Conservation (phyloP, 495 filamentous ascomycete species). For the Amorphotheca resinae region DNA sequence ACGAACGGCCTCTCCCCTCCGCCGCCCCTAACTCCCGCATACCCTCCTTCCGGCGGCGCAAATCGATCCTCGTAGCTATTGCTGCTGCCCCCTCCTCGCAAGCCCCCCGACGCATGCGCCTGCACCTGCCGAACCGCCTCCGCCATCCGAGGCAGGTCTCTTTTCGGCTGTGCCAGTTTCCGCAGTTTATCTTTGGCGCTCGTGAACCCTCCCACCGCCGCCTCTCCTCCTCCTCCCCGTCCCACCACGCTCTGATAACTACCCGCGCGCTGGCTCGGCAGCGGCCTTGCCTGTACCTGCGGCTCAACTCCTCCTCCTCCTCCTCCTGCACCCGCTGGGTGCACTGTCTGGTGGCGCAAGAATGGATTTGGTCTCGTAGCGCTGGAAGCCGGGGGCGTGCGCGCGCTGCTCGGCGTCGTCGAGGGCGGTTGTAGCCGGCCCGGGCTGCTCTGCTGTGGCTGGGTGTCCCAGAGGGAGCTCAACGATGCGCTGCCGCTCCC, state of each 20-base stretch:
- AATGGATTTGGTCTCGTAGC: conserved; percentile 16
- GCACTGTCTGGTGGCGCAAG: too few relatives aligned
- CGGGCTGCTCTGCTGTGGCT: too few relatives aligned
- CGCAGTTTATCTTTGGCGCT: neutral
- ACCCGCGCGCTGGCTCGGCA: conserved; percentile 58
- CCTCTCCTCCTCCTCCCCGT: too few relatives aligned
- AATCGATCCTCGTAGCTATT: conserved; percentile 34
- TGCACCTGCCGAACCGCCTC: neutral
- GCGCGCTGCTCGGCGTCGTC: conserved; percentile 35
- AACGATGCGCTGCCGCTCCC: conserved; percentile 31
- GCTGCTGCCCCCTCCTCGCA: too few relatives aligned
- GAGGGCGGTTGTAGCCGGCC: too few relatives aligned
- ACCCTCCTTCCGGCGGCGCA: conserved; percentile 27
- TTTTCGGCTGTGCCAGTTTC: neutral
- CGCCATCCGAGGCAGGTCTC: neutral
- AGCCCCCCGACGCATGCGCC: too few relatives aligned
- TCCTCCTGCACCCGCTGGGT: too few relatives aligned
- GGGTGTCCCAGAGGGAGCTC: conserved; percentile 77
- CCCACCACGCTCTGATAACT: conserved; percentile 52
- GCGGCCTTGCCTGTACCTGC: conserved; percentile 38
- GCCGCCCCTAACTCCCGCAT: conserved; percentile 11
- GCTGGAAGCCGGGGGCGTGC: conserved; percentile 20
- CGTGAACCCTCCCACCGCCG: neutral
- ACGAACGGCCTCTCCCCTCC: conserved; percentile 30
- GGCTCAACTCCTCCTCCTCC: conserved; percentile 23